Conservation (phyloP, 352 stramenopile genomes). For the Phytopythium boreale region DNA sequence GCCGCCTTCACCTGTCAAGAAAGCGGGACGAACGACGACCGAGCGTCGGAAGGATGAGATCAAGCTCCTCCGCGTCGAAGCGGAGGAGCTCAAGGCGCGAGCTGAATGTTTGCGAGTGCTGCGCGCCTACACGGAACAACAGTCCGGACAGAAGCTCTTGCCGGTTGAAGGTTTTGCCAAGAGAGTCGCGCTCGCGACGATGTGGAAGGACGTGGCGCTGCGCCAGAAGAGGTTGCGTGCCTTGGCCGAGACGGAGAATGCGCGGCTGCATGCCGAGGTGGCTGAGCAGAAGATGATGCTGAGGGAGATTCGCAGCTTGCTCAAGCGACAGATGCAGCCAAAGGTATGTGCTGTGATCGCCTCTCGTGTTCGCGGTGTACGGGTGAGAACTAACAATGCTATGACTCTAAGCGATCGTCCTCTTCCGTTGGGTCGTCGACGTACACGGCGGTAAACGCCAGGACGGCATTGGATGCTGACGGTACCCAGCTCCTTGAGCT, state of each 20-base stretch:
- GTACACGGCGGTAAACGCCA: no score
- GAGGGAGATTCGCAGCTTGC: not conserved
- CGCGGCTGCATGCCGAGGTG: not conserved
- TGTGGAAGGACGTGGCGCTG: constrained; percentile 17
- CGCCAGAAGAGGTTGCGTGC: constrained; percentile 6
- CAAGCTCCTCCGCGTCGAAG: constrained; percentile 2
- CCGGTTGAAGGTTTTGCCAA: not conserved
- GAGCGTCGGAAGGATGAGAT: constrained; percentile 7
- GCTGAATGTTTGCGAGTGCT: not conserved
- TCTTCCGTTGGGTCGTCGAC: no score
- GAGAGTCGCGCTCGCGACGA: constrained; percentile 9
- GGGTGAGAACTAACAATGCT: no score
- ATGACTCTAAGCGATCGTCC: no score
- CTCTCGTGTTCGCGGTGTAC: not conserved
- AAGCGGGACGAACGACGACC: not conserved
- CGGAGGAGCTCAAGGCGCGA: constrained; percentile 4
- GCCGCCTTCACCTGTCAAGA: not conserved
- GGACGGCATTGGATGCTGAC: no score
- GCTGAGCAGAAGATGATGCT: not conserved
- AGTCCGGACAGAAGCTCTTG: not conserved
- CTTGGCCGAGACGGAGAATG: not conserved
- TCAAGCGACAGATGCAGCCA: not conserved
- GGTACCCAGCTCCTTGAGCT: no score
- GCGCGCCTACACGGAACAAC: not conserved
- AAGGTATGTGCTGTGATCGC: not conserved